These are phyloP conservation scores for Alternaria viburni DNA, from an alignment of 2,329 filamentous ascomycete genomes.

Conservation along the genomic window DNA sequence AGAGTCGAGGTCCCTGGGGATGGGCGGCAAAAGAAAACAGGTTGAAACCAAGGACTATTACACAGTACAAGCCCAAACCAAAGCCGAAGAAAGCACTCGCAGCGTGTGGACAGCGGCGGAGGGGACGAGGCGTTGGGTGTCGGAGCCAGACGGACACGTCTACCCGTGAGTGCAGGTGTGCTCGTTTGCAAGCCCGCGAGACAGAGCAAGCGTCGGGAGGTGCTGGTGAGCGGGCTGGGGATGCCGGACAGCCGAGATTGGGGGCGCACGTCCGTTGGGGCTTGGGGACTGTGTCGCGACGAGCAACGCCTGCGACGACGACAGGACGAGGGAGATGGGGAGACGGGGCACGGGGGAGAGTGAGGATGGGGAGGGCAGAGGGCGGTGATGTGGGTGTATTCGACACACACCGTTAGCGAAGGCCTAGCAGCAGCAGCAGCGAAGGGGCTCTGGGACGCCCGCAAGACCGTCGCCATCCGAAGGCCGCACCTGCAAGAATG, in stretches of 20 bases:
- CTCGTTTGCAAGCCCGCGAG: constrained; percentile 12
- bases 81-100: constrained; percentile 12
- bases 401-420: constrained; percentile 10
- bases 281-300: constrained; percentile 19
- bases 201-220: constrained; percentile 16
- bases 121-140: constrained; percentile 16
- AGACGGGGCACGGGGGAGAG: constrained; percentile 13
- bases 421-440: constrained; percentile 10
- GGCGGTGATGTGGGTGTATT: constrained; percentile 12
- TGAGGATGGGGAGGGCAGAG: constrained; percentile 8
- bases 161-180: constrained; percentile 5
- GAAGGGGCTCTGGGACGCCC: constrained; percentile 1
- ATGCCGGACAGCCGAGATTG: constrained; percentile 16
- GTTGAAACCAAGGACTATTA: constrained; percentile 22
- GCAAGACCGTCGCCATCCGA: constrained; percentile 13
- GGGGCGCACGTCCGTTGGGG: constrained; percentile 15
- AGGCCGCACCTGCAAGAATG: constrained; percentile 21
- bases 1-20: constrained; percentile 11
- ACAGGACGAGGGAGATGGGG: constrained; percentile 15
- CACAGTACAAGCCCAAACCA: constrained; percentile 14
- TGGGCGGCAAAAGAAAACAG: constrained; percentile 17
- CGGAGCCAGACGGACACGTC: constrained; percentile 11
- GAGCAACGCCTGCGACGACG: constrained; percentile 25
- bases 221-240: constrained; percentile 11
- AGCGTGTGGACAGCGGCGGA: constrained; percentile 6